Evolutionary conservation across 805 yeast species (phyloP), one percentile per base, ranked within the genome.

Genomic region (Pichia gijzeniarum): DNA sequence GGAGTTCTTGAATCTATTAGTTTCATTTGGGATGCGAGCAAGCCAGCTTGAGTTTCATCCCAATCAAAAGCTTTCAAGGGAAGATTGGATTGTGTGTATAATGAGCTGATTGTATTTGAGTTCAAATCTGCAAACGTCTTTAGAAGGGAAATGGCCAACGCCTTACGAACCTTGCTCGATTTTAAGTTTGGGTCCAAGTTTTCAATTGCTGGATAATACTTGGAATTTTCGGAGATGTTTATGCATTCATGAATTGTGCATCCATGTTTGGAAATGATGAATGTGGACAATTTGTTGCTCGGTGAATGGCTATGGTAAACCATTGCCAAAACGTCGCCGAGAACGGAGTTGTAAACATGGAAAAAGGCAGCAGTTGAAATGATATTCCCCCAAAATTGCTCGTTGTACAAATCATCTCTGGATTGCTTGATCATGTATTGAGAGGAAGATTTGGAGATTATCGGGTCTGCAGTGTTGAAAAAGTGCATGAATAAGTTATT

Each of bases 11-110:
- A 68, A 7, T 73, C 69, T 3, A 86, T 64, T 2, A 82, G 65
- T 3, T 56, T 55, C 82, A 90, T 82, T 13, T 66, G 51, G 28
- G 84, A 77, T 0, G 96, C 95, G 22, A 86, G 59, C 9, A 74
- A 73, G 0, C 97, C 98, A 1, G 96, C 96, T 44, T 76, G 72
- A 0, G 91, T 83, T 54, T 87, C 96, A 62, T 91, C 97, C 76
- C 80, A 72, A 60, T 74, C 72, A 50, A 64, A 64, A 1, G 27
- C 14, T 14, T 54, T 44, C 1, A 47, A 31, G 7, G 59, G 39
- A 35, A 63, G 13, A 14, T 48, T 52, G 9, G 61, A 56, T 25
- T 41, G 53, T 25, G 38, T 43, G 17, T 47, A 43, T 43, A 58
- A 32, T 2, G 46, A 19, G 12, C 53, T 43, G 10, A 52, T 51